Base-by-base conservation (phyloP, 768 basidiomycete genomes). In the Strobilomyces dryophilus region DNA sequence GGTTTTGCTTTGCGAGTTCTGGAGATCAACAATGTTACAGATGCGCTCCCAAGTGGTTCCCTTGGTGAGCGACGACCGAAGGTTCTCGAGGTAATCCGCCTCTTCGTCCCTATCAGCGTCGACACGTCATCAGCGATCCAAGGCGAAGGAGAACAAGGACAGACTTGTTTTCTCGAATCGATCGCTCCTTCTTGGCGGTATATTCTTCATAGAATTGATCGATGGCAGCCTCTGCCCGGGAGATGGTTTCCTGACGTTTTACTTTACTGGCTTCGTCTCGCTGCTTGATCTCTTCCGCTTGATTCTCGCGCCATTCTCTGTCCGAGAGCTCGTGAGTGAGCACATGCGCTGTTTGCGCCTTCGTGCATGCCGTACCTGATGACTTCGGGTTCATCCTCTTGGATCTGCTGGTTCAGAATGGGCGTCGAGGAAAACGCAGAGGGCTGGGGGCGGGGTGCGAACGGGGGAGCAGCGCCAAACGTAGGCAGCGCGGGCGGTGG, bases 11-110 rank as follows among this genome's bases (percentile, higher is more conserved):
- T 98, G 93, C 50, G 94, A 97, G 69, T 98, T 98, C 69, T 95
- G 84, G 35, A 99, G 79, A 60, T 95, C 92, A 56, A 97, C 72
- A 47, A 85, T 72, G 26, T 84, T 84, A 66, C 86, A 88, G 65
- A 99, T 95, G 35, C 97, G 87, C 61, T 93, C 84, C 95, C 95
- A 99, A 8, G 94, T 95, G 20, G 95, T 97, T 24, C 95, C 97
- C 49, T 80, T 77, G 0, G 92, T 86, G 47, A 98, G 82, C 10
- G 84, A 81, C 45, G 85, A 85, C 20, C 82, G 82, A 50, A 93
- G 75, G n/a, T 74, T 71, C 15, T 82, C 77, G 37, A 95, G 64
- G 74, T 87, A 41, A 41, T 41, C 40, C 10, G 40, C 40, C 12
- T 41, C 40, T 41, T 86, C 78, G 66, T 97, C 88, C 76, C 95